Base-by-base conservation (phyloP, 2,329 filamentous ascomycete genomes). In the Aspergillus fischeri region DNA sequence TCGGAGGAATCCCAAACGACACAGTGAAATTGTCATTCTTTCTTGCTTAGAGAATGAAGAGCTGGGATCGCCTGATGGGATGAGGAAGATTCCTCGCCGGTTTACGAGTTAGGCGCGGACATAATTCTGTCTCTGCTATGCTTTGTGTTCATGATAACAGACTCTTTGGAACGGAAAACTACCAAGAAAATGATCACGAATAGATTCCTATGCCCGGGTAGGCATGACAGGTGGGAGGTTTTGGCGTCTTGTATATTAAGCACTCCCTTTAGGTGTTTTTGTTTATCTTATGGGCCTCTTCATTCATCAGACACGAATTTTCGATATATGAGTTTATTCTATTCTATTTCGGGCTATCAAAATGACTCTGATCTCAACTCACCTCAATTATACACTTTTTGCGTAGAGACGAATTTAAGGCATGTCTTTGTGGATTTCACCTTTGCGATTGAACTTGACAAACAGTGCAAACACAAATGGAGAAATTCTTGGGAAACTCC, bases 401-500 rank as follows among this genome's bases (percentile, higher is more conserved):
- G 21, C 20, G 5, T 11, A 45, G 14, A 25, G n/a, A 24, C 10
- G 29, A 32, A 32, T 35, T 17, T 1, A 35, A 35, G 32, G 32
- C 11, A 4, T 14, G 11, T 35, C 32, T 35, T 38, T 7, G 14
- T 38, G 17, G 5, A 17, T 17, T 14, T 38, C 3, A 1, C 3
- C 32, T 7, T 35, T 17, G 32, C 32, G 32, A 38, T 21, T 44
- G 42, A 67, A 6, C 6, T 45, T 44, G 42, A 67, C 70, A 72
- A 73, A 72, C 66, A 62, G 47, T 66, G 65, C 69, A 71, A 70
- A 70, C 65, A 61, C 41, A 38, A 35, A 48, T 49, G 42, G 54
- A 66, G 68, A 71, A 70, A 70, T 70, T 71, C 67, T 67, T 60
- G 59, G 64, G 61, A 21, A 48, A 56, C 47, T 59, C 56, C 28